Conservation (phyloP, 192 early-diverging fungal genomes). For the Funneliformis geosporum region DNA sequence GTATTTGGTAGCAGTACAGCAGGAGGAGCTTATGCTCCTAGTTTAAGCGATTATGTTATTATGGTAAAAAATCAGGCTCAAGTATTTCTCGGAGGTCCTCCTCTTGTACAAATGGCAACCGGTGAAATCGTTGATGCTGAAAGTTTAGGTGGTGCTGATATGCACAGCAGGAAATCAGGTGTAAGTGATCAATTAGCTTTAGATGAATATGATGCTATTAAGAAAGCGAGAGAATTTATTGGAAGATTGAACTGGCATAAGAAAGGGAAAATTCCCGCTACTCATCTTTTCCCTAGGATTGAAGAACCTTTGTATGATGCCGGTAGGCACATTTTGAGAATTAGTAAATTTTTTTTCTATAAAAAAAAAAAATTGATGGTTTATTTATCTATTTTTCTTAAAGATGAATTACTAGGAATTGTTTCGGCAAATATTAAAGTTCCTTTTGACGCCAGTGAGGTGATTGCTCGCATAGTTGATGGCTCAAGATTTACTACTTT, state of each 20-base stretch:
- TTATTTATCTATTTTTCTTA: slow-evolving; percentile 21
- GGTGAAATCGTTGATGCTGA: slow-evolving; percentile 67
- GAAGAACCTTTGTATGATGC: slow-evolving; percentile 61
- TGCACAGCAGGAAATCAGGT: slow-evolving; percentile 68
- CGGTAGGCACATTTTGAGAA: slow-evolving; percentile 29
- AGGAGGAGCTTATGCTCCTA: slow-evolving; percentile 65
- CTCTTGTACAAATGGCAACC: slow-evolving; percentile 69
- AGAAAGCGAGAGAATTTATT: slow-evolving; percentile 66
- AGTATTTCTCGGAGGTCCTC: slow-evolving; percentile 69
- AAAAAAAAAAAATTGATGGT: not conserved
- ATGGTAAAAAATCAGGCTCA: slow-evolving; percentile 71
- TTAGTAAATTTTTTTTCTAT: no score
- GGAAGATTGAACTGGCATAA: slow-evolving; percentile 59
- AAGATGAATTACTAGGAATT: slow-evolving; percentile 63
- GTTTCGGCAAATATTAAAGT: slow-evolving; percentile 66
- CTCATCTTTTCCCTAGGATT: slow-evolving; percentile 50
- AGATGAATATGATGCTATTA: slow-evolving; percentile 63
- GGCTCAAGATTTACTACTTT: slow-evolving; percentile 65
- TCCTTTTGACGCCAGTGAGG: slow-evolving; percentile 65
- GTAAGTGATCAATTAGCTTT: slow-evolving; percentile 63
- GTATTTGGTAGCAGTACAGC: slow-evolving; percentile 71
- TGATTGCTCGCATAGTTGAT: slow-evolving; percentile 67
- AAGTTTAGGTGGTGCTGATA: slow-evolving; percentile 66
- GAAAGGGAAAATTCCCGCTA: slow-evolving; percentile 47
- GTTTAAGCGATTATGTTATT: slow-evolving; percentile 67